A percentile compares a stretch with the other conserved stretches of the same genome.
phyloP scores from a whole-genome alignment of 75 land plant species.

The Pinus taeda region DNA sequence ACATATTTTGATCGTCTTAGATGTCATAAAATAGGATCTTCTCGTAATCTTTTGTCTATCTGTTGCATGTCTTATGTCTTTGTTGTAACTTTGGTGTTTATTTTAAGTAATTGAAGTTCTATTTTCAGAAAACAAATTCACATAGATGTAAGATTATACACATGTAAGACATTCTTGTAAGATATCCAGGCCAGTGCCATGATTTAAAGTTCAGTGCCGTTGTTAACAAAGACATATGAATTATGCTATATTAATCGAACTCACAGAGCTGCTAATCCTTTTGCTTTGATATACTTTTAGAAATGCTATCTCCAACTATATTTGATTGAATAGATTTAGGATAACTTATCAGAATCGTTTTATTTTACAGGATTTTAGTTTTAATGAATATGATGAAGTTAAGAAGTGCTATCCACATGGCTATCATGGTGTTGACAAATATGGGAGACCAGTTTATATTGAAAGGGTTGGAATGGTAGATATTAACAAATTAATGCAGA shows the following conservation, averaged over 20 bases:
- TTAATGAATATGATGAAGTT: conserved; percentile 33
- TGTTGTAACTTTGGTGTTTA: too few species aligned
- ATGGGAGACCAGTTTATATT: conserved; percentile 61
- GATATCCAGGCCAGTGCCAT: neutral
- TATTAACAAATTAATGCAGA: conserved; percentile 28
- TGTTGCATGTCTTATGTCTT: too few species aligned
- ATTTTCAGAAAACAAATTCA: too few species aligned
- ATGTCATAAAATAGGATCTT: too few species aligned
- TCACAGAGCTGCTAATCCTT: neutral
- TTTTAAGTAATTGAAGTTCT: too few species aligned
- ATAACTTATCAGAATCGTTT: neutral
- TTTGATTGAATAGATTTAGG: neutral
- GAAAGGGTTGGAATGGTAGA: conserved; percentile 56
- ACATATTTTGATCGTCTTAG: too few species aligned
- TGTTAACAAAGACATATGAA: neutral
- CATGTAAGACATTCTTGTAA: too few species aligned
- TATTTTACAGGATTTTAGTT: conserved; percentile 33
- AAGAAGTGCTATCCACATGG: conserved; percentile 64
- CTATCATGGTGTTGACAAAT: conserved; percentile 57
- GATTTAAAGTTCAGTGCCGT: neutral
- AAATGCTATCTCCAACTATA: neutral
- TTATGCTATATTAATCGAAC: neutral
- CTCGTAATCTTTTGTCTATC: too few species aligned
- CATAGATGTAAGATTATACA: neutral
- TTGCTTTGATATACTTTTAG: neutral